Conservation (phyloP, 345 rosid species). For the Corchorus capsularis region DNA sequence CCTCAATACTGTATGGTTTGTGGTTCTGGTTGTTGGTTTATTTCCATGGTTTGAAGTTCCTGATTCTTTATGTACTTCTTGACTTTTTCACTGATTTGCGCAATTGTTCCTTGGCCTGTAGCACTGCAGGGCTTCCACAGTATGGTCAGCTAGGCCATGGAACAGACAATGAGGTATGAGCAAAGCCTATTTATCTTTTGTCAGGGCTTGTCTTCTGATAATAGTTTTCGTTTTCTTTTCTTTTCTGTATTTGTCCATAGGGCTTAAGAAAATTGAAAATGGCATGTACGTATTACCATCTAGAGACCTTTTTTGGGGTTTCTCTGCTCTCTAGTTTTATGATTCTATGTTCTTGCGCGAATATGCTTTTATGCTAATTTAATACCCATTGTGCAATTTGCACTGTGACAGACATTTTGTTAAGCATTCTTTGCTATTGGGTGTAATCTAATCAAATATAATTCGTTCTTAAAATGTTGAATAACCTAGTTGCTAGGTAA, state of each 20-base stretch:
- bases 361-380: neutral
- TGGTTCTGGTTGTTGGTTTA: slow-evolving; percentile 25
- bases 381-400: neutral
- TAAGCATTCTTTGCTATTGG: neutral
- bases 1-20: slow-evolving; percentile 91
- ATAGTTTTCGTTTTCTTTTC: neutral
- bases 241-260: neutral
- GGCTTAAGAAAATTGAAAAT: too few species aligned
- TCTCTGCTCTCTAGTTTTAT: too few species aligned
- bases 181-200: neutral
- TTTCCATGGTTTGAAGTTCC: neutral
- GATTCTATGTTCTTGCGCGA: neutral
- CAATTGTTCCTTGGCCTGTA: slow-evolving; percentile 39
- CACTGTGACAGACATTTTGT: neutral
- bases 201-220: neutral
- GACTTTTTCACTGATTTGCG: slow-evolving; percentile 16
- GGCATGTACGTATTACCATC: too few species aligned
- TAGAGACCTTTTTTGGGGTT: too few species aligned
- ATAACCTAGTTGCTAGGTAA: neutral
- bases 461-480: neutral
- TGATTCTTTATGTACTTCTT: neutral
- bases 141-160: slow-evolving; percentile 99
- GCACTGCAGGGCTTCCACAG: slow-evolving; percentile 98
- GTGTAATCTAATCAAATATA: neutral
- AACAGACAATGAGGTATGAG: slow-evolving; percentile 87